phyloP scores from a whole-genome alignment of 108 stramenopile species.

The Nitzschia sp. region DNA sequence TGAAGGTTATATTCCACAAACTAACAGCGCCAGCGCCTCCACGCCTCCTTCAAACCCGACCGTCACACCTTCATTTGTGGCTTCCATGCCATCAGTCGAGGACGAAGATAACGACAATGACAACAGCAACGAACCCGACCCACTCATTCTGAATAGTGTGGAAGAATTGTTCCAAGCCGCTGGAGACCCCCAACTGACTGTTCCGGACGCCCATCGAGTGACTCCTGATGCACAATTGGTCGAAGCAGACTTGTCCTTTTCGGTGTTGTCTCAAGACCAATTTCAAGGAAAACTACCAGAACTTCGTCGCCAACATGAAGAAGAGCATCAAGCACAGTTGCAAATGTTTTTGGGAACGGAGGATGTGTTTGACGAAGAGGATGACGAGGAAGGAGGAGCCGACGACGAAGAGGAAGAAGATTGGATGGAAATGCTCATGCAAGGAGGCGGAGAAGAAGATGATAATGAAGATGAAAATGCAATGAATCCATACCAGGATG shows the following conservation, averaged over 20 bases:
- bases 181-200: conserved; percentile 12
- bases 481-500: conserved; percentile 8
- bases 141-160: conserved; percentile 23
- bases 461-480: conserved; percentile 11
- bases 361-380: conserved; percentile 33
- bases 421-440: conserved; percentile 26
- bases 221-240: conserved; percentile 26
- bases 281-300: conserved; percentile 28
- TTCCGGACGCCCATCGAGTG: conserved; percentile 15
- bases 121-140: conserved; percentile 6
- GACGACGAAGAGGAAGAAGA: conserved; percentile 34
- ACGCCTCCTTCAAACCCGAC: no score
- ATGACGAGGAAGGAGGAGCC: conserved; percentile 9
- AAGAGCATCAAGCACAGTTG: conserved; percentile 22
- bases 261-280: conserved; percentile 45
- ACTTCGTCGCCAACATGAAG: conserved; percentile 23
- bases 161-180: conserved; percentile 38
- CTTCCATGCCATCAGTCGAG: background rate
- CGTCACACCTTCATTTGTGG: no score
- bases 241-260: conserved; percentile 49
- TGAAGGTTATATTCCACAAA: conserved; percentile 27
- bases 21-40: background rate
- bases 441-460: conserved; percentile 20
- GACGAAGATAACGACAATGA: conserved; percentile 2
- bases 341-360: conserved; percentile 29